Base-by-base conservation (phyloP, 1,284 basidiomycete genomes). In the Rhodotorula sp. region DNA sequence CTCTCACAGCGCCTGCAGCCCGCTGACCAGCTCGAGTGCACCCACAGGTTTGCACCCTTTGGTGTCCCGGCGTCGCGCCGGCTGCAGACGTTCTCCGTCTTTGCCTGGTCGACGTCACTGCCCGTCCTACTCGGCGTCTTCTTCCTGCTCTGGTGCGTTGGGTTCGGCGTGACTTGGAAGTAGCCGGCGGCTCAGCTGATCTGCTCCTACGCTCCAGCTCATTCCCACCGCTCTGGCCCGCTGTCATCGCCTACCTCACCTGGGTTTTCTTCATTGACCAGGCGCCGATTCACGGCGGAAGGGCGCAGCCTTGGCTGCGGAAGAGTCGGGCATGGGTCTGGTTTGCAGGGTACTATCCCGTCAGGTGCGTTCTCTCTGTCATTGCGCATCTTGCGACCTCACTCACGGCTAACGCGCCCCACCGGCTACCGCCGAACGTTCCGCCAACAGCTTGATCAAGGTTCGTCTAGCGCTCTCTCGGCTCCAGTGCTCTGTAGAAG, bases 301-400 rank as follows among this genome's bases (percentile, higher is more conserved):
- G 92, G 28, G 83, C 88, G 37, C 89, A 86, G 75, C 83, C 84
- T n/a, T 92, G 89, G 89, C 87, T 92, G 63, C 85, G 94, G 50
- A 84, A 85, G 26, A 79, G 85, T 68, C 80, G 83, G 55, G 85
- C 92, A 72, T 98, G 92, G 90, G 87, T 84, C 68, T 84, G 92
- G 78, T 93, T 92, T 82, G 89, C 90, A 61, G 90, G 92, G 62
- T 96, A 96, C 81, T 97, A 94, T 77, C 94, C 94, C 76, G 88
- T 90, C 67, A 88, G 88, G 89, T 91, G 81, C 79, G 89, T 34
- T 10, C 34, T 34, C 34, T 34, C 10, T 34, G 6, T 10, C 5
- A 34, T 5, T 10, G 6, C 10, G 34, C 34, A 10, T 34, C 26
- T 18, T 10, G 46, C 16, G 6, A 28, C n/a, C 11, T 24, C 20